Evolutionary conservation across 208 protist species (phyloP).

Genomic region (Leishmania amazonensis): DNA sequence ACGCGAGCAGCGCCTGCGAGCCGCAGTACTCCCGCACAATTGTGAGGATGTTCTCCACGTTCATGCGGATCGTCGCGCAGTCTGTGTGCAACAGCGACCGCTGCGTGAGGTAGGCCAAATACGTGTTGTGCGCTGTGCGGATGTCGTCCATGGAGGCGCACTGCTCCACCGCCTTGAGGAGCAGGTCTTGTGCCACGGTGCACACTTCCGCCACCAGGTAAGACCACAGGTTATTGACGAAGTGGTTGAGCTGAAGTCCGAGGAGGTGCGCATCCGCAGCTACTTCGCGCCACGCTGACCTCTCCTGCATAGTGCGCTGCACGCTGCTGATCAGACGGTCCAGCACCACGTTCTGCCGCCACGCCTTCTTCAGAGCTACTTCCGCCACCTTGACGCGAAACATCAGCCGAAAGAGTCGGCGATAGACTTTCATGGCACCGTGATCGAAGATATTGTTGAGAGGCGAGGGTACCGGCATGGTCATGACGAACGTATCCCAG

Average conservation of each 20-base stretch:
- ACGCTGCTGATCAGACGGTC: conserved; percentile 60
- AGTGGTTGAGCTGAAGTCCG: conserved; percentile 76
- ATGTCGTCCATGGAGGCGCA: conserved; percentile 69
- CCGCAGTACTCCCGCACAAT: conserved; percentile 64
- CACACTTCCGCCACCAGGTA: conserved; percentile 73
- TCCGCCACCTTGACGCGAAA: conserved; percentile 72
- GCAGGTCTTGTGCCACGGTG: conserved; percentile 58
- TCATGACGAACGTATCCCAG: conserved; percentile 71
- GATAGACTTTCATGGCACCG: conserved; percentile 57
- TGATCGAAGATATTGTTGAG: conserved; percentile 74
- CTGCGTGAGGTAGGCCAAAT: conserved; percentile 64
- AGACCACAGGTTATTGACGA: conserved; percentile 73
- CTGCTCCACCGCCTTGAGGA: conserved; percentile 44
- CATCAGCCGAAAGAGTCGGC: conserved; percentile 65
- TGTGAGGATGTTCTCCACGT: conserved; percentile 67
- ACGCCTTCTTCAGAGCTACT: conserved; percentile 65
- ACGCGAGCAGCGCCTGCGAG: conserved; percentile 61
- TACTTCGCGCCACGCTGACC: conserved; percentile 55
- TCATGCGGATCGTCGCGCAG: conserved; percentile 68
- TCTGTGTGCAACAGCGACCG: conserved; percentile 64
- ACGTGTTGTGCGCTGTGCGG: conserved; percentile 56
- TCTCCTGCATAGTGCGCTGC: conserved; percentile 31
- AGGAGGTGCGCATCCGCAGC: conserved; percentile 62
- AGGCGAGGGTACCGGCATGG: conserved; percentile 56
- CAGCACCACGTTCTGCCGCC: conserved; percentile 60